Evolutionary conservation across 805 yeast species (phyloP).

Genomic region (Saitoella complicata): DNA sequence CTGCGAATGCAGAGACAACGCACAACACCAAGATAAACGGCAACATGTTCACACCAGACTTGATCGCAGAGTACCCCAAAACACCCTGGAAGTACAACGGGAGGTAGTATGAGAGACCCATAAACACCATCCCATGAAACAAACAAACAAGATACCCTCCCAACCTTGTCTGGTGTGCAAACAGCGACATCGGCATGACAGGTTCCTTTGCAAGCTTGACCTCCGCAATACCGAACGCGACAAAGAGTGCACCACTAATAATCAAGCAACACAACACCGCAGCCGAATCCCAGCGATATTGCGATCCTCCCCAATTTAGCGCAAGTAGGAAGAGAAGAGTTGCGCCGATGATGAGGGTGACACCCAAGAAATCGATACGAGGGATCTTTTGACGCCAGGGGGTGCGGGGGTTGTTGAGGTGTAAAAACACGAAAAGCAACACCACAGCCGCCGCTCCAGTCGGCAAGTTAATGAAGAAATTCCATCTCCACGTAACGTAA

Average conservation of each 20-base stretch:
- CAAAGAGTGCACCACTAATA: slow-evolving; percentile 27
- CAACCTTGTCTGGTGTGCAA: slow-evolving; percentile 23
- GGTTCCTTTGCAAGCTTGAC: slow-evolving; percentile 28
- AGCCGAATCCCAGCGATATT: slow-evolving; percentile 39
- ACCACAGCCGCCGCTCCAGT: slow-evolving; percentile 37
- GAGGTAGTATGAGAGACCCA: slow-evolving; percentile 20
- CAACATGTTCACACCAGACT: slow-evolving; percentile 31
- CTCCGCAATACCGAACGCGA: slow-evolving; percentile 14
- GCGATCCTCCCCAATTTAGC: slow-evolving; percentile 38
- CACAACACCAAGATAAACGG: slow-evolving; percentile 29
- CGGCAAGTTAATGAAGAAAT: slow-evolving; percentile 55
- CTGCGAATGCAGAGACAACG: slow-evolving; percentile 24
- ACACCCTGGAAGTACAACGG: slow-evolving; percentile 38
- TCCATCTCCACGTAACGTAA: slow-evolving; percentile 57
- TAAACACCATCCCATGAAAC: slow-evolving; percentile 26
- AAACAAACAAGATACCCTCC: slow-evolving; percentile 26
- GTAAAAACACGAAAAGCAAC: slow-evolving; percentile 26
- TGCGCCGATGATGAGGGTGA: slow-evolving; percentile 27
- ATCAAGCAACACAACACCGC: slow-evolving; percentile 34
- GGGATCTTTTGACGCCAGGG: slow-evolving; percentile 24
- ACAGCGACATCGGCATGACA: slow-evolving; percentile 28
- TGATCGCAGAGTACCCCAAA: slow-evolving; percentile 26
- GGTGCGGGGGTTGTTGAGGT: slow-evolving; percentile 34
- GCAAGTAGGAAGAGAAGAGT: slow-evolving; percentile 32
- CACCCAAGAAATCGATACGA: slow-evolving; percentile 36